Percentiles rank a stretch among this genome's conserved stretches.
phyloP scores from a whole-genome alignment of 805 yeast species.

The Phaffomyces opuntiae region DNA sequence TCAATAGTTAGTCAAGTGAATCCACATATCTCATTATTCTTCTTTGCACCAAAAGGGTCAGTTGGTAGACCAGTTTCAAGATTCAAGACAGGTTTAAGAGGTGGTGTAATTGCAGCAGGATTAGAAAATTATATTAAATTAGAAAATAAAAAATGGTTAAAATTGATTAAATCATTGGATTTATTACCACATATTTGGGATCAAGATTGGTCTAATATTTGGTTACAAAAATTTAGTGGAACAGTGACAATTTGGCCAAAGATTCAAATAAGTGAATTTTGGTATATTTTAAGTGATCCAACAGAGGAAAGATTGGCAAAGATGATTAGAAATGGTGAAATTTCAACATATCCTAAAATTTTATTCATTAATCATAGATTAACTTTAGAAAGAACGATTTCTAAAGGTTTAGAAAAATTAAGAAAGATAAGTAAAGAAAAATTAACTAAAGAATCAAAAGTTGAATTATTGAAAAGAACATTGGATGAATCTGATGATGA shows the following conservation, averaged over 20 bases:
- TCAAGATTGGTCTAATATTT: slow-evolving; percentile 76
- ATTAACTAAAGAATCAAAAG: not conserved
- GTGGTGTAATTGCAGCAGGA: slow-evolving; percentile 72
- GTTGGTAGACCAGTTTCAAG: slow-evolving; percentile 73
- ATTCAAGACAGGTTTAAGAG: slow-evolving; percentile 55
- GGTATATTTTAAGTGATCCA: slow-evolving; percentile 64
- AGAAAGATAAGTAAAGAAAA: slow-evolving; percentile 8
- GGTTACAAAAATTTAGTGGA: slow-evolving; percentile 70
- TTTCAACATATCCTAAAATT: slow-evolving; percentile 58
- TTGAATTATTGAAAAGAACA: not conserved
- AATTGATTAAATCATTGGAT: slow-evolving; percentile 56
- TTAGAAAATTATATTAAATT: slow-evolving; percentile 62
- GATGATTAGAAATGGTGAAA: slow-evolving; percentile 57
- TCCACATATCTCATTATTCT: slow-evolving; percentile 72
- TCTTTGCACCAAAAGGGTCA: slow-evolving; percentile 72
- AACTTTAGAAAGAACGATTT: slow-evolving; percentile 58
- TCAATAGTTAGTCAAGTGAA: slow-evolving; percentile 76
- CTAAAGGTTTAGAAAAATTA: slow-evolving; percentile 35
- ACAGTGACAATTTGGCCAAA: slow-evolving; percentile 74
- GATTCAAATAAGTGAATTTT: slow-evolving; percentile 49
- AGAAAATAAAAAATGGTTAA: slow-evolving; percentile 73
- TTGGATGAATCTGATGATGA: slow-evolving; percentile 11
- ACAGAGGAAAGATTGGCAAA: slow-evolving; percentile 45
- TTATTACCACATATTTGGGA: slow-evolving; percentile 61
- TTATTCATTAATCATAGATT: slow-evolving; percentile 58